Conservation (phyloP, 331 rosid species). For the Telfairia occidentalis region DNA sequence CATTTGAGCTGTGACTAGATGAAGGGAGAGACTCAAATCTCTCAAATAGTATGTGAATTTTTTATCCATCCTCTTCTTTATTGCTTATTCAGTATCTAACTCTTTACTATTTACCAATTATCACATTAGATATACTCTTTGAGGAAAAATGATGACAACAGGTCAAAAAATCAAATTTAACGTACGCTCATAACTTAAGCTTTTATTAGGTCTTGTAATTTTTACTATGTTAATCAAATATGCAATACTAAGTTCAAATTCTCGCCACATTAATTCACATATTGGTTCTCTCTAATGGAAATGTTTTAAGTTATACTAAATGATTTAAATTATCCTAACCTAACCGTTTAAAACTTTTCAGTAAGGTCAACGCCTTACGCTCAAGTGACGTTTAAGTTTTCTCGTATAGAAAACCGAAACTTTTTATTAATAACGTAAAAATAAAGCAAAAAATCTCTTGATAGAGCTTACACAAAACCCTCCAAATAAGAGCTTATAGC, state of each 20-base stretch:
- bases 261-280: background rate
- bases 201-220: background rate
- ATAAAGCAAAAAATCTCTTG: background rate
- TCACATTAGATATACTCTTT: background rate
- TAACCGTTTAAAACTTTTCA: background rate
- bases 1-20: background rate
- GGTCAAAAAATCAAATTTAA: background rate
- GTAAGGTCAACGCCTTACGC: background rate
- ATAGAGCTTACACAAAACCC: background rate
- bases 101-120: background rate
- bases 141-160: background rate
- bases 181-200: background rate
- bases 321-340: background rate
- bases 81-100: background rate
- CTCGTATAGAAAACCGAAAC: background rate
- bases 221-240: background rate
- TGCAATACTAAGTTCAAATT: background rate
- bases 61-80: background rate
- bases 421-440: background rate
- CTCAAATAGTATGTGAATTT: background rate
- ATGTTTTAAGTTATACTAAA: background rate
- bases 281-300: background rate
- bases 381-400: background rate
- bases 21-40: background rate
- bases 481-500: background rate